phyloP scores from a whole-genome alignment of 352 stramenopile genomes.

The Pythium sukuiense region DNA sequence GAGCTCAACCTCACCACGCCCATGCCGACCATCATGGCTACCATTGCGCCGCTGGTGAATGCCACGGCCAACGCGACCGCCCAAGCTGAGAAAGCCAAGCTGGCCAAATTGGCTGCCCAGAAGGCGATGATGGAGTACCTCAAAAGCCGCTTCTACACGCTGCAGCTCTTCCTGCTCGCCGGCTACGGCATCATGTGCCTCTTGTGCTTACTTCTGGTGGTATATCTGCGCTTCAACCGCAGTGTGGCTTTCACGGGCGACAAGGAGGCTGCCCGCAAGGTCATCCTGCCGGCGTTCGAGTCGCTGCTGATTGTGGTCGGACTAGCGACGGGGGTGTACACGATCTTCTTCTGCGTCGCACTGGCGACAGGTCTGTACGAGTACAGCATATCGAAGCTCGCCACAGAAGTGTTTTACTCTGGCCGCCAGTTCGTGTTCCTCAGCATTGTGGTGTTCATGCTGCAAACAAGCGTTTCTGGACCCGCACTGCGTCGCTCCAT shows the following conservation, averaged over 20 bases:
- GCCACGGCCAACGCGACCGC: neutral
- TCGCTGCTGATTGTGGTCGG: slow-evolving; percentile 41
- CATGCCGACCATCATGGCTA: neutral
- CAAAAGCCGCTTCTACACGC: slow-evolving; percentile 7
- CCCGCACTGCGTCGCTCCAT: slow-evolving; percentile 28
- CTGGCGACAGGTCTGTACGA: slow-evolving; percentile 17
- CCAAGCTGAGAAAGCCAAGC: slow-evolving; percentile 26
- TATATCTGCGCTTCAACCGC: slow-evolving; percentile 37
- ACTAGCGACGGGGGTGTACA: slow-evolving; percentile 25
- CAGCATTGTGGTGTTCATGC: slow-evolving; percentile 38
- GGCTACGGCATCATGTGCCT: slow-evolving; percentile 20
- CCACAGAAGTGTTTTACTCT: slow-evolving; percentile 32
- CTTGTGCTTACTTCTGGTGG: slow-evolving; percentile 14
- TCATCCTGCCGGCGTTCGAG: slow-evolving; percentile 44
- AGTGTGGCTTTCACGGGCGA: slow-evolving; percentile 34
- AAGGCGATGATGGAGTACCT: slow-evolving; percentile 16
- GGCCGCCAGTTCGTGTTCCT: slow-evolving; percentile 43
- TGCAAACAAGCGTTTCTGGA: slow-evolving; percentile 40
- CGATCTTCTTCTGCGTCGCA: slow-evolving; percentile 28
- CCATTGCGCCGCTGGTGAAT: neutral
- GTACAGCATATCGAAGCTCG: slow-evolving; percentile 11
- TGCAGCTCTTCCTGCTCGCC: slow-evolving; percentile 15
- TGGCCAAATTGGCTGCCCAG: slow-evolving; percentile 25
- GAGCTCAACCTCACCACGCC: slow-evolving; percentile 6
- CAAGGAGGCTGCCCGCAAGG: slow-evolving; percentile 31